A percentile compares a stretch with the other conserved stretches of the same genome.
These are phyloP conservation scores for Dissophora ornata DNA, from an alignment of 192 early-diverging fungal genomes.

Conservation along the genomic window DNA sequence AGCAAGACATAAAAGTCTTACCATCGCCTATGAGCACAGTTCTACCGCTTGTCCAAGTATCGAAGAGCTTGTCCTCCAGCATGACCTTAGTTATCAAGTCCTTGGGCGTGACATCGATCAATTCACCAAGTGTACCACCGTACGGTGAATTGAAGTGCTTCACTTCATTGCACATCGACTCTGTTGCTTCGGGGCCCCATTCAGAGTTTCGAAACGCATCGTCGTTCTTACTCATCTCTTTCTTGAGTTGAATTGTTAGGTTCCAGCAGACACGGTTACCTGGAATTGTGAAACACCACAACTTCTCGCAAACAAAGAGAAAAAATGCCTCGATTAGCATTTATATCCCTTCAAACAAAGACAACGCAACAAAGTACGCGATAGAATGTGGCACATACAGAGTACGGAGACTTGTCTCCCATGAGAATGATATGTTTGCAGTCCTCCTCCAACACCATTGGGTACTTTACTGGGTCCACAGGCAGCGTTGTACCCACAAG, in stretches of 20 bases:
- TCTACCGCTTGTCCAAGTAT: conserved; percentile 11
- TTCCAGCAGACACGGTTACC: conserved; percentile 14
- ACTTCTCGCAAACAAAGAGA: neutral
- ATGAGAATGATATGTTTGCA: conserved; percentile 6
- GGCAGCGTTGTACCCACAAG: conserved; percentile 1
- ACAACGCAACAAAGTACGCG: too few relatives aligned
- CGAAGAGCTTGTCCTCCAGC: conserved; percentile 5
- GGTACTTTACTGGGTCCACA: conserved; percentile 2
- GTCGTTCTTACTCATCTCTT: neutral
- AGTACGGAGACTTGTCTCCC: conserved; percentile 1
- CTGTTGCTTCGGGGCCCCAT: conserved; percentile 3
- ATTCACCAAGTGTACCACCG: conserved; percentile 4
- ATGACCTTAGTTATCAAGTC: neutral
- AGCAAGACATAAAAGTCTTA: too few relatives aligned
- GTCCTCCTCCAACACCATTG: conserved; percentile 1
- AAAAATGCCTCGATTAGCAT: neutral
- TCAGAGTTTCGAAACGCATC: conserved; percentile 10
- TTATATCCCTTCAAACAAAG: neutral
- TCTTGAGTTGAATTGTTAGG: neutral
- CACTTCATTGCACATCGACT: neutral
- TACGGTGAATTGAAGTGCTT: neutral
- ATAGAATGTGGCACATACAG: neutral
- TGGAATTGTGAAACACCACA: neutral
- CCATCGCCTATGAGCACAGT: conserved; percentile 14
- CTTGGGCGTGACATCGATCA: conserved; percentile 7